Evolutionary conservation across 192 early-diverging fungal species (phyloP).

Genomic region (Backusella tarrabulga): DNA sequence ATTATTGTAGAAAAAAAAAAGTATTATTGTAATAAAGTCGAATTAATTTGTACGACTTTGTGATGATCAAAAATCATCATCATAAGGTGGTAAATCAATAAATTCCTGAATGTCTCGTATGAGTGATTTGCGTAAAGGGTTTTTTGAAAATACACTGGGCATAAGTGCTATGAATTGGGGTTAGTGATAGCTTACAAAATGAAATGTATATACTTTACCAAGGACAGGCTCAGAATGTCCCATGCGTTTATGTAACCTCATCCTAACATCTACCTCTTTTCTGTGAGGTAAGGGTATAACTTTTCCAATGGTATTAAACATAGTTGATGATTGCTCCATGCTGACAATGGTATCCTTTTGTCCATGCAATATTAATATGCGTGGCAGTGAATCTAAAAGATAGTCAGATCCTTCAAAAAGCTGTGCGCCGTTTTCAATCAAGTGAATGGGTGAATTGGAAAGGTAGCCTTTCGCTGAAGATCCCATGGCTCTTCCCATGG

Average conservation of each 20-base stretch:
- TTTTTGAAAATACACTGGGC: conserved; percentile 8
- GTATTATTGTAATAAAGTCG: neutral
- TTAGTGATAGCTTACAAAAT: too few species aligned
- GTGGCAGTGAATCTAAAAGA: conserved; percentile 25
- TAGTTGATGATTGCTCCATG: conserved; percentile 28
- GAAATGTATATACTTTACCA: conserved; percentile 13
- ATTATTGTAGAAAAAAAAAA: neutral
- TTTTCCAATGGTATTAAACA: conserved; percentile 37
- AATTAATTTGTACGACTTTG: neutral
- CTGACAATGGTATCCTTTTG: conserved; percentile 35
- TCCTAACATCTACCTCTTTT: conserved; percentile 36
- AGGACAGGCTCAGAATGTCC: conserved; percentile 36
- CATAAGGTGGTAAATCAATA: conserved; percentile 16
- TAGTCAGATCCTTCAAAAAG: conserved; percentile 29
- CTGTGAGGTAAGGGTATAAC: conserved; percentile 23
- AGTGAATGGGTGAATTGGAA: conserved; percentile 27
- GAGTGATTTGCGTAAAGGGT: conserved; percentile 1
- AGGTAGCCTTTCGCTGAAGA: conserved; percentile 19
- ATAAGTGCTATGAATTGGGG: conserved; percentile 7
- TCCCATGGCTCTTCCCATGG: conserved; percentile 59
- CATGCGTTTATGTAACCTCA: conserved; percentile 38
- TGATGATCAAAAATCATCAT: neutral
- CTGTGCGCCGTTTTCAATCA: conserved; percentile 8
- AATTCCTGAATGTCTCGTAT: conserved; percentile 28
- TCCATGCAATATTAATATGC: conserved; percentile 39